Base-by-base conservation (phyloP, 2,329 filamentous ascomycete genomes). In the Pseudocercospora cruenta region DNA sequence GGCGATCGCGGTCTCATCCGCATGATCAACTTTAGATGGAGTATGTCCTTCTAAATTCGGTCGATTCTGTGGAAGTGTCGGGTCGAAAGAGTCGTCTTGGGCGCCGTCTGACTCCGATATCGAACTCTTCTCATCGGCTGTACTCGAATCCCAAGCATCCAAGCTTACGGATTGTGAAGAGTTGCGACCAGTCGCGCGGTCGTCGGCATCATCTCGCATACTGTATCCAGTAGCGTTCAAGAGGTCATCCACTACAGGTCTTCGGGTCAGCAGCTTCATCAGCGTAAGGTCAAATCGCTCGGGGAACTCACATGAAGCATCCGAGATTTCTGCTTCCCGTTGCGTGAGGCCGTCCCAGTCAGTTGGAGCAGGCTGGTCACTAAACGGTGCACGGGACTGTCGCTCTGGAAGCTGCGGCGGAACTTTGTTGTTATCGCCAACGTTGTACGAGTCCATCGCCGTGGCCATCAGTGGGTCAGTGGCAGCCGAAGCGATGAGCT, bases 191-290 rank as follows among this genome's bases (percentile, higher is more conserved):
- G 60, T 58, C 8, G 26, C 33, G 14, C 31, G 19, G 7, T 47
- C 60, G 22, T 60, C 60, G 24, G 62, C 62, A 9, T 67, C 66
- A 47, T 70, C 65, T 9, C 71, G 69, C 1, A 75, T 55, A 28
- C 68, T 66, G 60, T 83, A 83, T 16, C 81, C 82, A 28, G 79
- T 72, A n/a, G 74, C 77, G 24, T 78, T 73, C 12, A 84, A 73
- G 19, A 84, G 73, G 36, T 83, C 76, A 9, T 82, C 78, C 8
- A 84, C 51, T 55, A 26, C 6, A 43, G 26, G 16, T 7, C 12
- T 9, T 22, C n/a, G 19, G 21, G 47, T 51, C 24, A 51, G 47
- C 24, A 26, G 26, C 10, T 8, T 8, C 2, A 51, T 16, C n/a
- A n/a, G 47, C 4, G 24, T 3, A 16, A 51, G 3, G 10, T 51